phyloP scores from a whole-genome alignment of 176 grass and related monocot species.

The Stipa capillata region DNA sequence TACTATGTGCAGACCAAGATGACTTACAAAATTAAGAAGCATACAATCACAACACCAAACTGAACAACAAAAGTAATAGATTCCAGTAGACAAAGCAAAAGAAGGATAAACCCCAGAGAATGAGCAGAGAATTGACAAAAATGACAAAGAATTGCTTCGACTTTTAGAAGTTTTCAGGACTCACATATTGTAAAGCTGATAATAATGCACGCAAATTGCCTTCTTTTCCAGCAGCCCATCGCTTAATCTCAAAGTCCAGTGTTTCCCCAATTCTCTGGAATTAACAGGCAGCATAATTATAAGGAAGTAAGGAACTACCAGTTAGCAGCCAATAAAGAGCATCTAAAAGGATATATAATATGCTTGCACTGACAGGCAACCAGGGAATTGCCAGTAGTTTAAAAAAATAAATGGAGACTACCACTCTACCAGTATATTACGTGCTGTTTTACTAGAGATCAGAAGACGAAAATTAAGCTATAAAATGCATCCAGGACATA shows the following conservation, averaged over 20 bases:
- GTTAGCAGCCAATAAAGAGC: not conserved
- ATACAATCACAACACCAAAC: not conserved
- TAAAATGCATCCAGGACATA: not conserved
- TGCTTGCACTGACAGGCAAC: not conserved
- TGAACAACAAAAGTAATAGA: not conserved
- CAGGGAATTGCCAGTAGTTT: not conserved
- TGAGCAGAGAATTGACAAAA: not conserved
- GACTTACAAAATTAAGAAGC: conserved; percentile 5
- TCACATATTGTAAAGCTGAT: conserved; percentile 97
- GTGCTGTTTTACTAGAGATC: not conserved
- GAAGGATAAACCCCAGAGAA: not conserved
- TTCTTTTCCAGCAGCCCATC: conserved; percentile 99
- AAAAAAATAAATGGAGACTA: conserved; percentile 5
- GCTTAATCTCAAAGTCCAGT: conserved; percentile 91
- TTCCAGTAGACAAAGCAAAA: not conserved
- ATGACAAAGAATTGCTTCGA: not conserved
- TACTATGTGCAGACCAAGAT: not conserved
- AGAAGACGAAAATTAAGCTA: not conserved
- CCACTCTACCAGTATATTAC: not conserved
- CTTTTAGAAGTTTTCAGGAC: conserved; percentile 12
- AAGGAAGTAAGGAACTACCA: not conserved
- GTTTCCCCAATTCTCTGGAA: conserved; percentile 86
- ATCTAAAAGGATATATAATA: not conserved
- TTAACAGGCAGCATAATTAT: conserved; percentile 21
- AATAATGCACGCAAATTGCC: conserved; percentile 89